Evolutionary conservation across 768 basidiomycete genomes (phyloP), one percentile per base, ranked within the genome.

Genomic region (Russula lepida): DNA sequence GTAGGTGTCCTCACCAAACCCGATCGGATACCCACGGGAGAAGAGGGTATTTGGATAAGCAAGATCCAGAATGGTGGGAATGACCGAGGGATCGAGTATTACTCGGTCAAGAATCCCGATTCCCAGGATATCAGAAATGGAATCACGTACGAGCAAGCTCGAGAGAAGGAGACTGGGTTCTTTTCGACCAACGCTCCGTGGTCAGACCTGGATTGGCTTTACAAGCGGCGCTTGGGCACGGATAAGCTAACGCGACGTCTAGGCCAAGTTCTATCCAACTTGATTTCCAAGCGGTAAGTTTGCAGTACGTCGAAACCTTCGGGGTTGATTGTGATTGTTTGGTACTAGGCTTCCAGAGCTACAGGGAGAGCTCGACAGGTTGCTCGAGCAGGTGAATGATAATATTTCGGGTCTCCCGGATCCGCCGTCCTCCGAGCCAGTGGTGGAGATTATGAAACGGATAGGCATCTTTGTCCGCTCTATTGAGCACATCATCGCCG

Each of bases 271-370:
- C 27, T 66, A 17, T 49, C 60, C 0, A 21, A 39, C n/a, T 53
- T 66, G 48, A 66, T 66, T 13, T 44, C 65, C n/a, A 53, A 51
- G 49, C 37, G 65, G 65, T 47, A 44, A 30, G 60, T 46, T 19
- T 17, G 15, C 9, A 11, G 12, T 37, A 8, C 25, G 4, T 57
- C 28, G 4, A 19, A 19, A 3, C 13, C 3, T 37, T 21, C 6
- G 19, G 28, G 11, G 21, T 48, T 41, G n/a, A 41, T 35, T 17
- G 2, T 21, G 55, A 56, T 25, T 50, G 41, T 11, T 53, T 32
- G n/a, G 28, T 57, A 37, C 15, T 37, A 88, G 86, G 50, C 75
- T 88, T 0, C 86, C 86, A 0, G 73, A 80, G 59, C 82, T 88
- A 13, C 79, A 81, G 53, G 73, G 78, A 0, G 85, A 86, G 59